Evolutionary conservation across 2,329 filamentous ascomycete species (phyloP).

Genomic region (Ceratocystis albifundus): DNA sequence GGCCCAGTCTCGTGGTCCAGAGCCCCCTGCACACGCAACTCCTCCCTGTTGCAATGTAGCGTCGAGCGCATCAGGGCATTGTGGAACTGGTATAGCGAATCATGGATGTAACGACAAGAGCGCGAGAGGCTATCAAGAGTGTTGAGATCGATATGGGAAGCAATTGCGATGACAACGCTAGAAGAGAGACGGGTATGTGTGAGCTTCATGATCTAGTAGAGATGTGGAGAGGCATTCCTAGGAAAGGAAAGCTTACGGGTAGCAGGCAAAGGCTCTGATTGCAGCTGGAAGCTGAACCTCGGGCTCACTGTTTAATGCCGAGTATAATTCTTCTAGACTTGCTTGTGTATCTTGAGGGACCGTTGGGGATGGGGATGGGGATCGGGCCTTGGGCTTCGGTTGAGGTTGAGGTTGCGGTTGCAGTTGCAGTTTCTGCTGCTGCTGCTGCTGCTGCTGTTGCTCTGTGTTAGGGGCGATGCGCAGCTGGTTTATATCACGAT

Average conservation of each 20-base stretch:
- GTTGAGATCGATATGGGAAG: conserved; percentile 71
- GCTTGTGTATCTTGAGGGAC: conserved; percentile 11
- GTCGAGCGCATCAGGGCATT: conserved; percentile 60
- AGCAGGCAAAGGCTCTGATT: conserved; percentile 30
- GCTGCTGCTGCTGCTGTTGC: no score
- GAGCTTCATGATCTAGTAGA: neutral
- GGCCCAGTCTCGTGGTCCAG: conserved; percentile 34
- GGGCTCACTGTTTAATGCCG: conserved; percentile 20
- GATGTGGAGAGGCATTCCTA: no score
- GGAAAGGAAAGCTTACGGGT: conserved; percentile 28
- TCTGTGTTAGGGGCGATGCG: conserved; percentile 9
- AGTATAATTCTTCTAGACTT: conserved; percentile 19
- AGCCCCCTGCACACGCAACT: conserved; percentile 42
- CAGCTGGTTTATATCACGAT: conserved; percentile 16
- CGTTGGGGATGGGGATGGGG: neutral
- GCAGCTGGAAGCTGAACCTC: conserved; percentile 17
- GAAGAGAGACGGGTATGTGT: conserved; percentile 14
- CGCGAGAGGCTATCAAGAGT: conserved; percentile 71
- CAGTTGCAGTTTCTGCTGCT: no score
- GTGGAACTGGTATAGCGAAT: conserved; percentile 67
- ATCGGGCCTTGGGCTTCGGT: neutral
- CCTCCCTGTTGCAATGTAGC: conserved; percentile 68
- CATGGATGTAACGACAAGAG: conserved; percentile 69
- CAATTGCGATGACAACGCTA: conserved; percentile 68
- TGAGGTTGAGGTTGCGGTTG: no score